Percentiles rank a stretch among this genome's conserved stretches.
phyloP scores from a whole-genome alignment of 345 rosid species.

The Hibiscus mutabilis region DNA sequence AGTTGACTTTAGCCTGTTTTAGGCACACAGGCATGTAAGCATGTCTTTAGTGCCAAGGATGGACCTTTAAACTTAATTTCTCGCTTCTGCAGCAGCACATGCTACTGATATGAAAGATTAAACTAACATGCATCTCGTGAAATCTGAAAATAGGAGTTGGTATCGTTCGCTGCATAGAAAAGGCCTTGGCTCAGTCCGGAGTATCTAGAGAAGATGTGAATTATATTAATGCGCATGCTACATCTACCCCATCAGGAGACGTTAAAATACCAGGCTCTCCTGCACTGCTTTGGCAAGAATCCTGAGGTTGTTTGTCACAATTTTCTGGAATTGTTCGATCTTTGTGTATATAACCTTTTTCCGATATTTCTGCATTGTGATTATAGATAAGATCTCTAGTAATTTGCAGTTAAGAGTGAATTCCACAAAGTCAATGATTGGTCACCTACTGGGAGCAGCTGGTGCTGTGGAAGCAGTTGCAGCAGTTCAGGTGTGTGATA shows the following conservation, averaged over 20 bases:
- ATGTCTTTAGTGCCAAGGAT: not conserved
- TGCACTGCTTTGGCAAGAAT: slow-evolving; percentile 76
- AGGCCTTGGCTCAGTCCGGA: slow-evolving; percentile 72
- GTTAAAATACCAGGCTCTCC: slow-evolving; percentile 70
- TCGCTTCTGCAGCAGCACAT: not conserved
- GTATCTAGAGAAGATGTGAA: slow-evolving; percentile 65
- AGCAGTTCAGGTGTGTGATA: slow-evolving; percentile 57
- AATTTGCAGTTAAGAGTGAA: slow-evolving; percentile 62
- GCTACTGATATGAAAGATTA: not conserved
- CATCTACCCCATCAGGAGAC: slow-evolving; percentile 91
- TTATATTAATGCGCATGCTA: slow-evolving; percentile 93
- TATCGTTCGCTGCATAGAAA: slow-evolving; percentile 76
- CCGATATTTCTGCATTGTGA: slow-evolving; percentile 1
- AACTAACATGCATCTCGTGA: not conserved
- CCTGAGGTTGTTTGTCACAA: slow-evolving; percentile 40
- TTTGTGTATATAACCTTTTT: not conserved
- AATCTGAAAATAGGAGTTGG: slow-evolving; percentile 53
- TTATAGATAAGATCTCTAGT: slow-evolving; percentile 12
- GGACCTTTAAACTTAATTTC: not conserved
- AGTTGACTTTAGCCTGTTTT: not conserved
- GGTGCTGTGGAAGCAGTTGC: slow-evolving; percentile 95
- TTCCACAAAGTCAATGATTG: slow-evolving; percentile 93
- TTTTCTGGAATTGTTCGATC: not conserved
- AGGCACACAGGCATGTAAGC: not conserved
- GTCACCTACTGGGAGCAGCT: slow-evolving; percentile 90